Conservation (phyloP, 495 filamentous ascomycete species). For the Trypethelium eluteriae region DNA sequence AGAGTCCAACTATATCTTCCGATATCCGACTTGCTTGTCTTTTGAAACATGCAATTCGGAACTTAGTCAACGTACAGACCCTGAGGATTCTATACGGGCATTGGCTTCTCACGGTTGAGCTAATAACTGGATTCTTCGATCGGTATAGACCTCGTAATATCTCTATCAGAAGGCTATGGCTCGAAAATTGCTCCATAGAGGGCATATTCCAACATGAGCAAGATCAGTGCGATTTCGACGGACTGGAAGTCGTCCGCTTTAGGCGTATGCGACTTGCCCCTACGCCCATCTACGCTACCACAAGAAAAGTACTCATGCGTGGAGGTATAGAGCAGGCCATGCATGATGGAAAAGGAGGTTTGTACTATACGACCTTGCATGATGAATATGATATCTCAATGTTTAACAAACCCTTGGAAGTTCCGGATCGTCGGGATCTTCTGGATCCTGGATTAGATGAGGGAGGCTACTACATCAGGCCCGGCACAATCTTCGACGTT, state of each 20-base stretch:
- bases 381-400: not conserved
- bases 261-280: conserved; percentile 22
- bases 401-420: not conserved
- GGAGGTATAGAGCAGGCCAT: conserved; percentile 10
- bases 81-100: conserved; percentile 32
- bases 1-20: conserved; percentile 24
- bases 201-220: conserved; percentile 13
- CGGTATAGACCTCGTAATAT: conserved; percentile 16
- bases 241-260: conserved; percentile 30
- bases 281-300: not conserved
- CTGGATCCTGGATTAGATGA: not conserved
- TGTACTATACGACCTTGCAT: conserved; percentile 5
- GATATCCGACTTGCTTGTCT: conserved; percentile 26
- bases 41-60: conserved; percentile 24
- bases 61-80: conserved; percentile 30
- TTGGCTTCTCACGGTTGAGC: conserved; percentile 23
- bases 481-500: not conserved
- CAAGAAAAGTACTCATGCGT: conserved; percentile 1
- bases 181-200: conserved; percentile 31
- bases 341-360: not conserved
- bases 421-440: not conserved
- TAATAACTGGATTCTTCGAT: conserved; percentile 30
- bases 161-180: conserved; percentile 31
- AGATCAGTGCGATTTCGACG: conserved; percentile 14
- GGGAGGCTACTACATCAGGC: not conserved